Conservation (phyloP, 2,329 filamentous ascomycete genomes). For the Didymella pomorum region DNA sequence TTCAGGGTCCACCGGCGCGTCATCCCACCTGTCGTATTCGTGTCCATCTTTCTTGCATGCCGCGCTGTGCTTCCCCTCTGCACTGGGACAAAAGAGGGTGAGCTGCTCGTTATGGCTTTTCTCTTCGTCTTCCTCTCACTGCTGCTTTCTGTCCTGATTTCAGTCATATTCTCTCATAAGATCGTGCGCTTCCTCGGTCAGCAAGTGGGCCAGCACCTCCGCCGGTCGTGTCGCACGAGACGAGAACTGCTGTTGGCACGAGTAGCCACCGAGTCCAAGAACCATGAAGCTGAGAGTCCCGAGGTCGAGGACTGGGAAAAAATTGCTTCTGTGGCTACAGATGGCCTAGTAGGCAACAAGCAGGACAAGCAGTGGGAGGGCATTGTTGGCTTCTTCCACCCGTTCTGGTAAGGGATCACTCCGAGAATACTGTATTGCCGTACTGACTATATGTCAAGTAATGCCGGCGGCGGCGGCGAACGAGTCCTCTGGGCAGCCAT, state of each 20-base stretch:
- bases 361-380: slow-evolving; percentile 75
- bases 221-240: slow-evolving; percentile 43
- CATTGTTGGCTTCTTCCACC: slow-evolving; percentile 95
- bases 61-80: slow-evolving; percentile 17
- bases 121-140: slow-evolving; percentile 39
- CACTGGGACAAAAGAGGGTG: slow-evolving; percentile 21
- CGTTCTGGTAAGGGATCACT: slow-evolving; percentile 77
- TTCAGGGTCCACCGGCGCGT: slow-evolving; percentile 29
- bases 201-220: slow-evolving; percentile 42
- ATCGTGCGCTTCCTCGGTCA: slow-evolving; percentile 39
- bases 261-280: slow-evolving; percentile 42
- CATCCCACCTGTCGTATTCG: slow-evolving; percentile 39
- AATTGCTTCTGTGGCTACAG: slow-evolving; percentile 10
- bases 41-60: slow-evolving; percentile 23
- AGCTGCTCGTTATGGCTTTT: slow-evolving; percentile 37
- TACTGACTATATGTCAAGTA: slow-evolving; percentile 62
- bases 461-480: slow-evolving; percentile 95
- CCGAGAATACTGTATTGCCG: background rate
- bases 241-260: slow-evolving; percentile 46
- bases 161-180: slow-evolving; percentile 37
- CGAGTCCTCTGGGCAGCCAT: slow-evolving; percentile 96
- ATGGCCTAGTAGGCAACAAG: slow-evolving; percentile 40
- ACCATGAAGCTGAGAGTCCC: slow-evolving; percentile 31
- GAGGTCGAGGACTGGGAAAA: slow-evolving; percentile 64
- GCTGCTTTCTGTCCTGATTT: slow-evolving; percentile 31